Conservation (phyloP, 1,139 yeast species). For the Candida sp. region DNA sequence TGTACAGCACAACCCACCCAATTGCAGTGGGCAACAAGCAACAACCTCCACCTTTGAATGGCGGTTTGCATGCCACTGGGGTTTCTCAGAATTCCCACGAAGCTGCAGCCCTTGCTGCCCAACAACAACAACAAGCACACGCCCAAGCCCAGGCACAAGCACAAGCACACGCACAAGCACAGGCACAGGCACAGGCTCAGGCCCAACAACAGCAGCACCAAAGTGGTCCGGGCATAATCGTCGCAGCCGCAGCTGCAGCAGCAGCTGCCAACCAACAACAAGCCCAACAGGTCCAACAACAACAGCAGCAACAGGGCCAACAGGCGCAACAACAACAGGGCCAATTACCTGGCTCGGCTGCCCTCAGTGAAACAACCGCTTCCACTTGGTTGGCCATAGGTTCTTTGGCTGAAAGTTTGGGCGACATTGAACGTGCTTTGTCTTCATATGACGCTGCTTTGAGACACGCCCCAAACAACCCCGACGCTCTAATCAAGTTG, state of each 20-base stretch:
- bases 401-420: conserved; percentile 86
- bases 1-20: conserved; percentile 15
- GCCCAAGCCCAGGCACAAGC: conserved; percentile 5
- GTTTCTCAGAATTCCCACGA: conserved; percentile 7
- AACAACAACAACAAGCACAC: conserved; percentile 5
- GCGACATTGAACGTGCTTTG: conserved; percentile 89
- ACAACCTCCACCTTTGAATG: conserved; percentile 13
- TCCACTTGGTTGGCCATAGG: conserved; percentile 96
- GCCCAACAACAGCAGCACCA: conserved; percentile 10
- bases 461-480: conserved; percentile 83
- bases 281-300: conserved; percentile 12
- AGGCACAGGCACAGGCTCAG: neutral
- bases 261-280: conserved; percentile 14
- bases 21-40: conserved; percentile 16
- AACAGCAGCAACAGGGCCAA: conserved; percentile 7
- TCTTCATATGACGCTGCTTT: conserved; percentile 91
- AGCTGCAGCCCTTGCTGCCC: conserved; percentile 6
- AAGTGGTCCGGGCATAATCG: conserved; percentile 14
- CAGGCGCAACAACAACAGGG: conserved; percentile 10
- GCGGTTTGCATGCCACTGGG: conserved; percentile 13
- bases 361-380: conserved; percentile 69
- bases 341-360: conserved; percentile 6
- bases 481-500: conserved; percentile 82
- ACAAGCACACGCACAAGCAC: conserved; percentile 3
- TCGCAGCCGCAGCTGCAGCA: conserved; percentile 15